Conservation (phyloP, 1,139 yeast genomes). For the Saccharomyces hybrid region DNA sequence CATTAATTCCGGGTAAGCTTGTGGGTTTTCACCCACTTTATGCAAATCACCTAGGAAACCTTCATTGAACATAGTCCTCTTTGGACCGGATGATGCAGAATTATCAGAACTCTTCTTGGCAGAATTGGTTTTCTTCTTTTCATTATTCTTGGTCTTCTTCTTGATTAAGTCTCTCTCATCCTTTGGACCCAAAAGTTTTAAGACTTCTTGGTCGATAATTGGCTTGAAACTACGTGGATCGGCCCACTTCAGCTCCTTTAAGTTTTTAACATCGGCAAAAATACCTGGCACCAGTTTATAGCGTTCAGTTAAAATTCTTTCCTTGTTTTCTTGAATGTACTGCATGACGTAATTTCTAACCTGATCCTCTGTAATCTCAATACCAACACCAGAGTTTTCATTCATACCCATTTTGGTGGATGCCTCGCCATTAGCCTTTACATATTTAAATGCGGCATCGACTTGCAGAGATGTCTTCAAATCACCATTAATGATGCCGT, state of each 20-base stretch:
- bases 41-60: conserved; percentile 95
- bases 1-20: conserved; percentile 77
- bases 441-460: conserved; percentile 70
- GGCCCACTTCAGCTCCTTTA: conserved; percentile 85
- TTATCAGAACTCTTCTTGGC: conserved; percentile 27
- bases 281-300: conserved; percentile 70
- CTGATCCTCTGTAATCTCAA: conserved; percentile 57
- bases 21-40: conserved; percentile 92
- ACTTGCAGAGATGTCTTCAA: conserved; percentile 65
- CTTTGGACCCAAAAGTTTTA: conserved; percentile 78
- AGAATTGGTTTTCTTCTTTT: conserved; percentile 31
- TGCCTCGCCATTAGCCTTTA: conserved; percentile 40
- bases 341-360: conserved; percentile 49
- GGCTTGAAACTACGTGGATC: conserved; percentile 81
- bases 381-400: conserved; percentile 71
- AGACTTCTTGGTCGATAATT: conserved; percentile 64
- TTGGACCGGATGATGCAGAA: conserved; percentile 31
- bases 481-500: conserved; percentile 56
- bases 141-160: conserved; percentile 54
- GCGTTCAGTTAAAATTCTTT: conserved; percentile 57
- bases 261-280: conserved; percentile 65
- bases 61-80: conserved; percentile 83
- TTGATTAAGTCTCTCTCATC: conserved; percentile 87
- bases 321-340: conserved; percentile 52
- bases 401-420: conserved; percentile 46